Base-by-base conservation (phyloP, 2,329 filamentous ascomycete species). In the Scortechinia acanthostroma region DNA sequence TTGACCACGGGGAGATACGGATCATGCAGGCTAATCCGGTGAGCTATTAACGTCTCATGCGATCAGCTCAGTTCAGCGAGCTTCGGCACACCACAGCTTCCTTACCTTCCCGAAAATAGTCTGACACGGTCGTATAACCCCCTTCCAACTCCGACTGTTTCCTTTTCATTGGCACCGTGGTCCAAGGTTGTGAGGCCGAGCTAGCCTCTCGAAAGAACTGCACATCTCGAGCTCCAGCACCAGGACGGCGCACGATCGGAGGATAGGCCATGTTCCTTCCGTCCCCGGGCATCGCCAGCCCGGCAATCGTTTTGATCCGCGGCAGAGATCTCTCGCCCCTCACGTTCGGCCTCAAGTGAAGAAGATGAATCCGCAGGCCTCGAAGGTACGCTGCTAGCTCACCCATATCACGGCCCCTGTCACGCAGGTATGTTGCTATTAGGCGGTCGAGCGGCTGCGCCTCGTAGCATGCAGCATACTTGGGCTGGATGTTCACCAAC, bases 1-100 rank as follows among this genome's bases (percentile, higher is more conserved):
- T 91, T 89, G 50, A 91, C 59, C 1, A 88, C 68, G 0, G 86
- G 83, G 73, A 59, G 2, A 66, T 53, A 0, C 58, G 57, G 15
- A 69, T 40, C 13, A 10, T 19, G 48, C 1, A 66, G 48, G 0
- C 42, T 54, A 1, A 61, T 45, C 0, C 51, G 50, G 33, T 71
- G 73, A 43, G 61, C 64, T 69, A n/a, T n/a, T n/a, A n/a, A n/a
- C n/a, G n/a, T n/a, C n/a, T n/a, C n/a, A n/a, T n/a, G n/a, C n/a
- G n/a, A n/a, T n/a, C n/a, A n/a, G n/a, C n/a, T n/a, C n/a, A n/a
- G n/a, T n/a, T n/a, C n/a, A n/a, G n/a, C n/a, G n/a, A n/a, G n/a
- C n/a, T n/a, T n/a, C n/a, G n/a, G n/a, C n/a, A n/a, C n/a, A n/a
- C n/a, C n/a, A n/a, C n/a, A n/a, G n/a, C n/a, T n/a, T n/a, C n/a